Percentiles rank a stretch among this genome's conserved stretches.
Evolutionary conservation across 1,284 basidiomycete genomes (phyloP).

Genomic region (Abortiporus biennis): DNA sequence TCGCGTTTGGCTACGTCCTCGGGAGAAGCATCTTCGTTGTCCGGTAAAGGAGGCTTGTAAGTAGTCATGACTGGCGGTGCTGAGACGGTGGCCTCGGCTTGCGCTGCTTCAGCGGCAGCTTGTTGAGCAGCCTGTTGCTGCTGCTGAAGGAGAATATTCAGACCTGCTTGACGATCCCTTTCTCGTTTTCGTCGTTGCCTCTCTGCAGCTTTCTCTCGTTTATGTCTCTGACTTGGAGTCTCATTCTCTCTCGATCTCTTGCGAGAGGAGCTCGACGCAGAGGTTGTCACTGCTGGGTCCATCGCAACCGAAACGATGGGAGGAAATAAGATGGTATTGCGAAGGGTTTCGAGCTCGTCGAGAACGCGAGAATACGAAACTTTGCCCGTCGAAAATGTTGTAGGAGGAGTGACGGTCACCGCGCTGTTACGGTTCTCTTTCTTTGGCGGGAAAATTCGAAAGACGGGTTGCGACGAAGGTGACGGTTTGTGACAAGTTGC

Average conservation of each 20-base stretch:
- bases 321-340: no score
- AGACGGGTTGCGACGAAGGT: no score
- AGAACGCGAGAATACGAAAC: no score
- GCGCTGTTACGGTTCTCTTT: no score
- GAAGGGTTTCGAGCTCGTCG: no score
- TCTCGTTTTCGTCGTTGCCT: slow-evolving; percentile 73
- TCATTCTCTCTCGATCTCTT: slow-evolving; percentile 67
- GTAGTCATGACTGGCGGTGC: slow-evolving; percentile 19
- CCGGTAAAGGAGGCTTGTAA: slow-evolving; percentile 15
- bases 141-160: slow-evolving; percentile 12
- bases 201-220: slow-evolving; percentile 77
- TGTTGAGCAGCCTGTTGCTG: slow-evolving; percentile 15
- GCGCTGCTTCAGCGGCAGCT: slow-evolving; percentile 15
- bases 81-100: slow-evolving; percentile 22
- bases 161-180: slow-evolving; percentile 50
- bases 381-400: no score
- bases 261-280: slow-evolving; percentile 29
- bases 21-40: slow-evolving; percentile 39
- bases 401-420: no score
- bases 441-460: no score
- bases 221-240: slow-evolving; percentile 59
- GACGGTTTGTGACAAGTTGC: no score
- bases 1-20: slow-evolving; percentile 64
- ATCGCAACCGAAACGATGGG: no score
- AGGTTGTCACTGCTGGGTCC: no score